Evolutionary conservation across 2,329 filamentous ascomycete species (phyloP).

Genomic region (Teratosphaeriaceae sp.): DNA sequence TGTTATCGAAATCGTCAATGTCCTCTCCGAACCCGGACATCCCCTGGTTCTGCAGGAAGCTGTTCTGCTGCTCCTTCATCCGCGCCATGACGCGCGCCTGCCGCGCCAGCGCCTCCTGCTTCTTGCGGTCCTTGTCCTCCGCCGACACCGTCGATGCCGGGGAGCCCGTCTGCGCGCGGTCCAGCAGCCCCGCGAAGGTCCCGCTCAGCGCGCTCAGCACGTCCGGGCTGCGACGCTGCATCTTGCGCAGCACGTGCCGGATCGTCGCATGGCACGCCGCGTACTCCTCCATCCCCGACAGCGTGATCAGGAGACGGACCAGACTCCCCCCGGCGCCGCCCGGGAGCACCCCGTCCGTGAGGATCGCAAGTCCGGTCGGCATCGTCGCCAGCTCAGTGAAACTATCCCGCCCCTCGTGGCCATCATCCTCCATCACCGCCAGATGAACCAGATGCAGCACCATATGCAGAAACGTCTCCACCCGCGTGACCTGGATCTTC

Average conservation of each 20-base stretch:
- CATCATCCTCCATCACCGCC: slow-evolving; percentile 70
- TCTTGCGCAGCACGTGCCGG: slow-evolving; percentile 69
- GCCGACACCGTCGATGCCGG: slow-evolving; percentile 56
- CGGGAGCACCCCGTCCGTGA: no score
- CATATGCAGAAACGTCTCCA: slow-evolving; percentile 89
- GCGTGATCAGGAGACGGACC: slow-evolving; percentile 38
- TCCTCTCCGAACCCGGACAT: slow-evolving; percentile 84
- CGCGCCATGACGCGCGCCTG: slow-evolving; percentile 96
- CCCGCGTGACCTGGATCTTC: slow-evolving; percentile 68
- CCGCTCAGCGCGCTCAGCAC: slow-evolving; percentile 64
- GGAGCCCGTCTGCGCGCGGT: slow-evolving; percentile 74
- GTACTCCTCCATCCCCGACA: slow-evolving; percentile 61
- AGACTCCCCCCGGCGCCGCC: no score
- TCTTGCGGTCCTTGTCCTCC: slow-evolving; percentile 73
- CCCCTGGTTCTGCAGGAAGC: slow-evolving; percentile 82
- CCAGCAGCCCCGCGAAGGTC: slow-evolving; percentile 56
- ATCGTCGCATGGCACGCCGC: slow-evolving; percentile 82
- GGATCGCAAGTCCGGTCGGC: no score
- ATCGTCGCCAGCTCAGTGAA: slow-evolving; percentile 23
- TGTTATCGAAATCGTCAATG: slow-evolving; percentile 65
- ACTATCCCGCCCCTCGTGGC: slow-evolving; percentile 8
- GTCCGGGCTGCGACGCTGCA: slow-evolving; percentile 73
- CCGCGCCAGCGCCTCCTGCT: slow-evolving; percentile 80
- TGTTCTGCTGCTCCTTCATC: slow-evolving; percentile 96
- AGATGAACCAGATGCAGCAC: slow-evolving; percentile 82